phyloP scores from a whole-genome alignment of 1,284 basidiomycete genomes.

The Ustilago crameri region DNA sequence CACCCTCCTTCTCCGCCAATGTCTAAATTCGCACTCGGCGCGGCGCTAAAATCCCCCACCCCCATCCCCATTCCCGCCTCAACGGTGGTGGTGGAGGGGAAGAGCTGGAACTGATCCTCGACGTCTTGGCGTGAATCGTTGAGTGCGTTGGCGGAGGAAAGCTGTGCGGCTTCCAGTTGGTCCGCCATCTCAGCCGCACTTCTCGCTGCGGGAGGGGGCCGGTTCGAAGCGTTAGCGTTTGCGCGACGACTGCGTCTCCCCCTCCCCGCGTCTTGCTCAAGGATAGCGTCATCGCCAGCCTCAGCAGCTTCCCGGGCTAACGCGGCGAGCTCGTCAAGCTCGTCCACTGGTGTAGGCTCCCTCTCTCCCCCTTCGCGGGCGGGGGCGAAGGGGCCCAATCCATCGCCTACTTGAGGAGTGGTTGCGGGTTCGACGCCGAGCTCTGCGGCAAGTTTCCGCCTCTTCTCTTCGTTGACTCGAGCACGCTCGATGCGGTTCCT shows the following conservation, averaged over 20 bases:
- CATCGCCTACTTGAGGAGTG: too few species aligned
- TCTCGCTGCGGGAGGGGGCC: slow-evolving; percentile 3
- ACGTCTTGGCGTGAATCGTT: slow-evolving; percentile 21
- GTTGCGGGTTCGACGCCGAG: neutral
- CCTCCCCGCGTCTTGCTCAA: neutral
- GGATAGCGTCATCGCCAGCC: slow-evolving; percentile 31
- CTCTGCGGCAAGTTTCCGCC: neutral
- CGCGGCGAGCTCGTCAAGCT: slow-evolving; percentile 37
- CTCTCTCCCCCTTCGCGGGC: too few species aligned
- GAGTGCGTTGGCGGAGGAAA: slow-evolving; percentile 16
- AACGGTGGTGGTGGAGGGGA: neutral
- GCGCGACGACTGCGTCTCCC: neutral
- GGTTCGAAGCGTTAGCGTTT: slow-evolving; percentile 9
- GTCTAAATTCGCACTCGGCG: too few species aligned
- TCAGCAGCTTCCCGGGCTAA: slow-evolving; percentile 31
- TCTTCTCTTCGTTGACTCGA: slow-evolving; percentile 13
- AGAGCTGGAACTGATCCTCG: slow-evolving; percentile 32
- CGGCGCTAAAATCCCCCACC: too few species aligned
- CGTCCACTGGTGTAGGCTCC: slow-evolving; percentile 13
- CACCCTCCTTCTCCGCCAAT: too few species aligned
- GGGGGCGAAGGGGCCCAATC: slow-evolving; percentile 25
- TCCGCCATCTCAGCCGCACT: slow-evolving; percentile 5
- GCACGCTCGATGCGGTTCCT: slow-evolving; percentile 9
- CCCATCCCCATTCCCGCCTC: neutral
- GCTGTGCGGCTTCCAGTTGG: slow-evolving; percentile 19